These are phyloP conservation scores for Paraglomus brasilianum DNA, from an alignment of 192 early-diverging fungal species.

Conservation along the genomic window DNA sequence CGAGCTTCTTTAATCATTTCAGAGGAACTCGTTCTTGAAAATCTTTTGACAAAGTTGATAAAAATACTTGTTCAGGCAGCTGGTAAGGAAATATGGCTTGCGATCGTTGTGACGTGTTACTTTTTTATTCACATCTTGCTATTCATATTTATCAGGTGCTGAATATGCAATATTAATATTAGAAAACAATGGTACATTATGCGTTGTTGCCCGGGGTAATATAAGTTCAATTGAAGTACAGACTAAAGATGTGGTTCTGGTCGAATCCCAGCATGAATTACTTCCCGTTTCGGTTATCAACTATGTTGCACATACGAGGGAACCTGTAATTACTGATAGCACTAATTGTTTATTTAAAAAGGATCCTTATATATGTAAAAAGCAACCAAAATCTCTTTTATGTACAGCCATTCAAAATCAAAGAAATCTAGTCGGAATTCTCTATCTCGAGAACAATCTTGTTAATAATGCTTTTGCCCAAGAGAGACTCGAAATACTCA, in stretches of 20 bases:
- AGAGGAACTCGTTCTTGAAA: conserved; percentile 32
- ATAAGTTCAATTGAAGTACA: too few relatives aligned
- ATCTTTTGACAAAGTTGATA: conserved; percentile 31
- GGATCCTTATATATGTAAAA: conserved; percentile 23
- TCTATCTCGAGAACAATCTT: conserved; percentile 32
- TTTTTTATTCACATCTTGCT: neutral
- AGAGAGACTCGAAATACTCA: conserved; percentile 27
- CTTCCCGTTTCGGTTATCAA: too few relatives aligned
- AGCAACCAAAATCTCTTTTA: conserved; percentile 21
- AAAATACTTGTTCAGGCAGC: conserved; percentile 29
- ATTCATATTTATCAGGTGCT: too few relatives aligned
- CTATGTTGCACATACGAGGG: conserved; percentile 7
- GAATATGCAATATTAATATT: too few relatives aligned
- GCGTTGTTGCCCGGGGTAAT: too few relatives aligned
- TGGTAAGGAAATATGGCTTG: conserved; percentile 2
- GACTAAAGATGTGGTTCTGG: too few relatives aligned
- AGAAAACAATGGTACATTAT: too few relatives aligned
- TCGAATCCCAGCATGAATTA: too few relatives aligned
- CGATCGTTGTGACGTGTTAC: conserved; percentile 23
- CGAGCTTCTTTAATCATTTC: conserved; percentile 29
- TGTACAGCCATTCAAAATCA: conserved; percentile 31
- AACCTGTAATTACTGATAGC: conserved; percentile 13
- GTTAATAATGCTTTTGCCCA: conserved; percentile 28
- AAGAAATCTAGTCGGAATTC: conserved; percentile 18
- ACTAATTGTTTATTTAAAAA: conserved; percentile 11